A percentile compares a stretch with the other conserved stretches of the same genome.
phyloP scores from a whole-genome alignment of 495 filamentous ascomycete genomes.

The Sabuloglossum arenarium region DNA sequence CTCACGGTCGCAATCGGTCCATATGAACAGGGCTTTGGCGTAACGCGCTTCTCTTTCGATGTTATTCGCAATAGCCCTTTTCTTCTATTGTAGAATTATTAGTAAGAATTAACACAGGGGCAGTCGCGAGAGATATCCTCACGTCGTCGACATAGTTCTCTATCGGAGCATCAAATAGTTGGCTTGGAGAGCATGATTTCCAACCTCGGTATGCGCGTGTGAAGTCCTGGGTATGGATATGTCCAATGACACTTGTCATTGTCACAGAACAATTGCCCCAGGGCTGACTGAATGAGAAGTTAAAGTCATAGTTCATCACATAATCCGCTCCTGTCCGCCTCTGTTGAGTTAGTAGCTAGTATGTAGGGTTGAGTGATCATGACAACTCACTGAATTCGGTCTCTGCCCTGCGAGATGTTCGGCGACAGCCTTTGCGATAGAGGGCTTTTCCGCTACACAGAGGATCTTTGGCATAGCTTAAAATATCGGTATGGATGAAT shows the following conservation, averaged over 20 bases:
- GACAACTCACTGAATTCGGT: constrained; percentile 40
- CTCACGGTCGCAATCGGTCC: constrained; percentile 97
- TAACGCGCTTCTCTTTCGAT: constrained; percentile 57
- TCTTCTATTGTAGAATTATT: constrained; percentile 31
- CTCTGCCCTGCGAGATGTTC: constrained; percentile 63
- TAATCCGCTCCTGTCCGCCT: constrained; percentile 36
- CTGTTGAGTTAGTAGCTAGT: neutral
- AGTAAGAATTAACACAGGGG: neutral
- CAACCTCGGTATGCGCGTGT: constrained; percentile 46
- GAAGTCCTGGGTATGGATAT: constrained; percentile 61
- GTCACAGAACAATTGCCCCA: constrained; percentile 72
- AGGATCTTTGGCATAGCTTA: constrained; percentile 33
- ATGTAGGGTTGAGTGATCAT: neutral
- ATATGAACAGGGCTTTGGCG: constrained; percentile 62
- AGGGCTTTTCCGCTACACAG: constrained; percentile 93
- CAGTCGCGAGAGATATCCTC: constrained; percentile 5
- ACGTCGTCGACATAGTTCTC: constrained; percentile 41
- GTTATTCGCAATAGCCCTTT: constrained; percentile 61
- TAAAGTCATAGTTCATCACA: constrained; percentile 87
- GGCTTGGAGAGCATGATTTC: constrained; percentile 54
- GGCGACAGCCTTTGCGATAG: constrained; percentile 86
- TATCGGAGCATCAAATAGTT: constrained; percentile 74
- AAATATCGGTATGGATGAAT: neutral
- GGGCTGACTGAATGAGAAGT: constrained; percentile 58
- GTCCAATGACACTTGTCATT: constrained; percentile 83